phyloP scores from a whole-genome alignment of 345 rosid genomes.

The Euclidium syriacum region DNA sequence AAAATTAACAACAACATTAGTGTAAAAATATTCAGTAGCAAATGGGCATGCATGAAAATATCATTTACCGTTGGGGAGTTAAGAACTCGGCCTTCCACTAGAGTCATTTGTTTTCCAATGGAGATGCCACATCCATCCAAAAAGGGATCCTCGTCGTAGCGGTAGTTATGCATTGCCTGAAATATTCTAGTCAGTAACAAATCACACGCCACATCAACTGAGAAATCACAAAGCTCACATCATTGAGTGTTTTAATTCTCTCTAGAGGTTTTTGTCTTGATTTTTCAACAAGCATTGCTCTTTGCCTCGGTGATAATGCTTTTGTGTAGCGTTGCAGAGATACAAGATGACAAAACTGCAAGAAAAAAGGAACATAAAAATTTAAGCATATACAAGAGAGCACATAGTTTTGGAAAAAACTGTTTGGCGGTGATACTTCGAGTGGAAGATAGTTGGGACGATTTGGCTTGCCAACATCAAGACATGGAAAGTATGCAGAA shows the following conservation, averaged over 20 bases:
- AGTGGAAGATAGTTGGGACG: constrained; percentile 74
- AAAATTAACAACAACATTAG: constrained; percentile 2
- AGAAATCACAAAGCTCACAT: constrained; percentile 45
- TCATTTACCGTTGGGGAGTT: constrained; percentile 67
- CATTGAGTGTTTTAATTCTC: constrained; percentile 52
- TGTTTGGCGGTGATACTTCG: constrained; percentile 44
- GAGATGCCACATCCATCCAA: constrained; percentile 67
- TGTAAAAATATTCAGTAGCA: neutral
- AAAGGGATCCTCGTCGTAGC: constrained; percentile 53
- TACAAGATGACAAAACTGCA: constrained; percentile 74
- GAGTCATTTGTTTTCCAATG: constrained; percentile 53
- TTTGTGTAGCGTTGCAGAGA: constrained; percentile 86
- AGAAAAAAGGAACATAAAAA: constrained; percentile 10
- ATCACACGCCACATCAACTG: neutral
- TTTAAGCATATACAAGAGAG: neutral
- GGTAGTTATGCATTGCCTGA: constrained; percentile 59
- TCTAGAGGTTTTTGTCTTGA: constrained; percentile 84
- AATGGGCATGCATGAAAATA: constrained; percentile 4
- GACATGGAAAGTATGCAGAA: constrained; percentile 77
- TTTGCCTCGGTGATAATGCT: constrained; percentile 60
- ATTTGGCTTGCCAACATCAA: constrained; percentile 86
- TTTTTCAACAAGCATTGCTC: constrained; percentile 66
- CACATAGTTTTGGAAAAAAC: constrained; percentile 5
- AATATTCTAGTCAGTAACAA: constrained; percentile 21
- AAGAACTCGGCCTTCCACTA: constrained; percentile 80